phyloP scores from a whole-genome alignment of 805 yeast species.

The Starmera caribaea region DNA sequence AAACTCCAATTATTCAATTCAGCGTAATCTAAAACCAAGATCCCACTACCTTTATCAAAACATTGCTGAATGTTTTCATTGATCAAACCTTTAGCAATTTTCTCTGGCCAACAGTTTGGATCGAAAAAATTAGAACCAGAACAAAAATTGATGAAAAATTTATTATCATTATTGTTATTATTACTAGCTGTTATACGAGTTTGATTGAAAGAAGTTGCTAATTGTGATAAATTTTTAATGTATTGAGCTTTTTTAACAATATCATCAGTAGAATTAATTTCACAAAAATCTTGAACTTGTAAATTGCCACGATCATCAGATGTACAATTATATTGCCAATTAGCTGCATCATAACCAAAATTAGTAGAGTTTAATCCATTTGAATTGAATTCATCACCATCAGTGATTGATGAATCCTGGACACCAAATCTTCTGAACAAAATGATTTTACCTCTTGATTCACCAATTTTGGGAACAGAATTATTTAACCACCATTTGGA shows the following conservation, averaged over 20 bases:
- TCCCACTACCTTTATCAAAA: constrained; percentile 49
- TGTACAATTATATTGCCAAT: constrained; percentile 58
- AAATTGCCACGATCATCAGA: constrained; percentile 54
- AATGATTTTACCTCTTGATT: constrained; percentile 56
- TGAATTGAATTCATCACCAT: background rate
- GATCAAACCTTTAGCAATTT: constrained; percentile 44
- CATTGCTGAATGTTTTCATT: constrained; percentile 33
- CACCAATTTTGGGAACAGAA: constrained; percentile 48
- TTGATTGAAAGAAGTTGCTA: constrained; percentile 40
- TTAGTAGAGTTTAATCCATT: constrained; percentile 6
- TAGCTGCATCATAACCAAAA: constrained; percentile 59
- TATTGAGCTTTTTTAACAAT: constrained; percentile 46
- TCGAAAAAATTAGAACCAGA: constrained; percentile 67
- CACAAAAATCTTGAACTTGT: constrained; percentile 70
- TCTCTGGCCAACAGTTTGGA: constrained; percentile 65
- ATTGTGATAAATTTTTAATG: constrained; percentile 44
- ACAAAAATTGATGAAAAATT: constrained; percentile 62
- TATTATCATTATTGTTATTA: constrained; percentile 26
- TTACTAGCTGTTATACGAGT: constrained; percentile 23
- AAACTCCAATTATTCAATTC: constrained; percentile 54
- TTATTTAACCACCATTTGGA: constrained; percentile 52
- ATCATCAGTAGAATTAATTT: constrained; percentile 41
- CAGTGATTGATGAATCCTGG: constrained; percentile 29
- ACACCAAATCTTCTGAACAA: constrained; percentile 69
- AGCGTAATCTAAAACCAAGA: constrained; percentile 59